These are phyloP conservation scores for Schoenoplectus tabernaemontani DNA, from an alignment of 202 grass and related monocot species.

Conservation along the genomic window DNA sequence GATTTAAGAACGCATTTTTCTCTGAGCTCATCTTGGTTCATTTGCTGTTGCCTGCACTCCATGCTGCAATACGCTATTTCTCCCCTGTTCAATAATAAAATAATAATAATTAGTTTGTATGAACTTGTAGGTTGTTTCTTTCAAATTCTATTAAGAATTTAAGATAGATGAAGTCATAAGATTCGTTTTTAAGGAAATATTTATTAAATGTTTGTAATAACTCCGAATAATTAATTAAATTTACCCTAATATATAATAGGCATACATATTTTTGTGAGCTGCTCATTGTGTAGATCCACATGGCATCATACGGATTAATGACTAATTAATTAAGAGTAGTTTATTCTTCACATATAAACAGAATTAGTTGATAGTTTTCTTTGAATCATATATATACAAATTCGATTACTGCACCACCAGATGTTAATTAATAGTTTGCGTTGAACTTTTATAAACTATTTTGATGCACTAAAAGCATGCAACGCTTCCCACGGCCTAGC, in stretches of 20 bases:
- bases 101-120: background rate
- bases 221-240: background rate
- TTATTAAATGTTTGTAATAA: background rate
- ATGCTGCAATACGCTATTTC: slow-evolving; percentile 87
- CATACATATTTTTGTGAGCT: background rate
- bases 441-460: background rate
- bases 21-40: slow-evolving; percentile 61
- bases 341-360: background rate
- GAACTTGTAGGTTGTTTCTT: background rate
- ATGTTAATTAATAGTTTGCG: background rate
- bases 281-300: background rate
- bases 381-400: no score
- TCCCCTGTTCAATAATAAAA: slow-evolving; percentile 35
- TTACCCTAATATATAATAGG: background rate
- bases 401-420: no score
- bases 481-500: background rate
- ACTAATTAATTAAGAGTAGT: background rate
- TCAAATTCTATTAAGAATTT: no score
- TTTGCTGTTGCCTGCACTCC: slow-evolving; percentile 83
- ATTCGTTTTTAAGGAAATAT: background rate
- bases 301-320: background rate
- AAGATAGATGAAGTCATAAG: background rate
- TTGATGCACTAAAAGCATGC: background rate
- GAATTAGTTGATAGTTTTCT: background rate
- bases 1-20: slow-evolving; percentile 59